These are phyloP conservation scores for Aureobasidium sp. DNA, from an alignment of 2,329 filamentous ascomycete species.

Conservation along the genomic window DNA sequence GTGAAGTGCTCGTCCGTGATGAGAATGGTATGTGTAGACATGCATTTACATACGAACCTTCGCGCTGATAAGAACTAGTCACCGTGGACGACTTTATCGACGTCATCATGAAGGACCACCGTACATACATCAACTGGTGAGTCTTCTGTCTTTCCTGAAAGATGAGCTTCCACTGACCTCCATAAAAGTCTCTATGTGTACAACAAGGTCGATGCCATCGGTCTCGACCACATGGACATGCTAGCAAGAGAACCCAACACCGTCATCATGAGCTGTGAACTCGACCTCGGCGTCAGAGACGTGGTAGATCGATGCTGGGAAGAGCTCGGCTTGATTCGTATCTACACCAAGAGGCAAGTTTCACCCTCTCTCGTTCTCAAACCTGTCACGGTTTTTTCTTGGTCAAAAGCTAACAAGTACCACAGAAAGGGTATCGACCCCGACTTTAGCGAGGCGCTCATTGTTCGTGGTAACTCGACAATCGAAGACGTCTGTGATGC, in stretches of 20 bases:
- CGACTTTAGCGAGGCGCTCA: conserved; percentile 83
- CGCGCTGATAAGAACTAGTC: conserved; percentile 39
- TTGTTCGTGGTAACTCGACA: conserved; percentile 78
- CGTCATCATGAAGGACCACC: conserved; percentile 97
- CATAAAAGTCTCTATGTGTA: conserved; percentile 76
- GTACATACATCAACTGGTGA: conserved; percentile 84
- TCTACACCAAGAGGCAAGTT: conserved; percentile 76
- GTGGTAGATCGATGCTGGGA: conserved; percentile 94
- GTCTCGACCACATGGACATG: conserved; percentile 85
- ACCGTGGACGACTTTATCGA: conserved; percentile 99
- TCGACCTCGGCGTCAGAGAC: conserved; percentile 86
- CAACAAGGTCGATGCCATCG: conserved; percentile 98
- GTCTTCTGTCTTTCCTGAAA: background rate
- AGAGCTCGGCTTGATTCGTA: conserved; percentile 78
- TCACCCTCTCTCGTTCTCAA: background rate
- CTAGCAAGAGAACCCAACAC: conserved; percentile 90
- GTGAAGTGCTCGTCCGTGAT: conserved; percentile 89
- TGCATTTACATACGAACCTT: background rate
- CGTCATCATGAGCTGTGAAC: conserved; percentile 94
- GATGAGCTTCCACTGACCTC: conserved; percentile 27
- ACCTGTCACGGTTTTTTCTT: too few species aligned
- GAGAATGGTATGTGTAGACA: conserved; percentile 56
- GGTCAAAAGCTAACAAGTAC: conserved; percentile 16
- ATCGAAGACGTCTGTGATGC: conserved; percentile 97
- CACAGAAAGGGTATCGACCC: conserved; percentile 78